Evolutionary conservation across 176 grass and related monocot species (phyloP), one percentile per base, ranked within the genome.

Genomic region (Puya raimondii): DNA sequence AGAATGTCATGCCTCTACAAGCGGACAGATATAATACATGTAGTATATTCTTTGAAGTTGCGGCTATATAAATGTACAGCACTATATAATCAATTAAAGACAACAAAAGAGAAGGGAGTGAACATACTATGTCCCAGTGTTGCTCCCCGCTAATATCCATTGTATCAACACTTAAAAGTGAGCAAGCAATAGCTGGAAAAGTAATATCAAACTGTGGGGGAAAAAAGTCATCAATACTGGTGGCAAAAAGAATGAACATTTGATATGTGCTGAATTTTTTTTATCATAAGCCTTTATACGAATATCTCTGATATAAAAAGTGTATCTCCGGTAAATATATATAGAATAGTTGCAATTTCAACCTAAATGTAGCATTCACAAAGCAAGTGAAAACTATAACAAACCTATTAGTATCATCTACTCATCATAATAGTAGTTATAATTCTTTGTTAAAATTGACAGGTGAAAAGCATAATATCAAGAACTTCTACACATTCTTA

Each of bases 111-210:
- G 10, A 25, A 58, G 10, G 12, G 3, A 82, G 68, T 71, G 23
- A 50, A 58, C 80, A 0, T 90, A 99, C 94, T 76, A 99, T 93
- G 72, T 93, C 89, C 68, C 88, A 84, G 49, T 99, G 94, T 72
- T 91, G 89, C 74, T 99, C 94, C 64, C 94, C 94, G 10, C 94
- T 99, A 72, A 99, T 91, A 84, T 99, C 94, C 26, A 65, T 54
- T 0, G 82, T 93, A 77, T 99, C 94, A 84, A 99, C 72, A 69
- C 89, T 99, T 77, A 99, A 78, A 87, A 99, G 94, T 18, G 89
- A 85, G 75, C 94, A 99, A 48, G 94, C 78, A 72, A 99, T 71
- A 61, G 79, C 86, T 2, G 89, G 94, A 68, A 99, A 99, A 70
- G 89, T 80, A 85, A 99, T 49, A 81, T 99, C 94, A 82, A 99